These are phyloP conservation scores for Barbarea vulgaris DNA, from an alignment of 345 rosid species.

Conservation along the genomic window DNA sequence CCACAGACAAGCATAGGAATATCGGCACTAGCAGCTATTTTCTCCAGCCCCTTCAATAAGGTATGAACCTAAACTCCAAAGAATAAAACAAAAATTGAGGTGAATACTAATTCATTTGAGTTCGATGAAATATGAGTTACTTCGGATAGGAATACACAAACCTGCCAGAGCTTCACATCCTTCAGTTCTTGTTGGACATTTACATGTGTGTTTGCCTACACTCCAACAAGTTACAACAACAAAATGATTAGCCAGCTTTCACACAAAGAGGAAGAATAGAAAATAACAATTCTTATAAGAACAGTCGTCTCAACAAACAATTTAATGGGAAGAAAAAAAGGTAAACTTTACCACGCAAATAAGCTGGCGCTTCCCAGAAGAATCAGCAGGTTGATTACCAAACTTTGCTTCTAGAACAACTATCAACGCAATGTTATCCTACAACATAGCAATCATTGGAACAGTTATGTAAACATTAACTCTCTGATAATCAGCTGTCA, in stretches of 20 bases:
- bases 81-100: not conserved
- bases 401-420: conserved; percentile 95
- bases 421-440: conserved; percentile 97
- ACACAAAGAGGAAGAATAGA: conserved; percentile 14
- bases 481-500: conserved; percentile 44
- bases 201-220: conserved; percentile 97
- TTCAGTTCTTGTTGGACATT: conserved; percentile 84
- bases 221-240: conserved; percentile 31
- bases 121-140: not conserved
- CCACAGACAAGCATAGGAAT: conserved; percentile 99
- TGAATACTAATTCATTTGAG: not conserved
- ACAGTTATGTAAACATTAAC: conserved; percentile 28
- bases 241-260: conserved; percentile 15
- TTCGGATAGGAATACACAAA: conserved; percentile 29
- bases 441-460: conserved; percentile 24
- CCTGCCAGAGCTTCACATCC: conserved; percentile 99
- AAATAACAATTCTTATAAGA: conserved; percentile 7
- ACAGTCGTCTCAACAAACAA: conserved; percentile 15
- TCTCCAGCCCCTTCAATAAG: conserved; percentile 92
- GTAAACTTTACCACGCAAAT: conserved; percentile 81
- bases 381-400: conserved; percentile 83
- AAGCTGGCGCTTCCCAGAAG: conserved; percentile 89
- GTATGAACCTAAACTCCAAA: conserved; percentile 75
- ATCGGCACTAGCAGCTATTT: conserved; percentile 94
- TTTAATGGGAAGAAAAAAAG: not conserved